Base-by-base conservation (phyloP, 2,329 filamentous ascomycete species). In the Pseudogymnoascus sp. region DNA sequence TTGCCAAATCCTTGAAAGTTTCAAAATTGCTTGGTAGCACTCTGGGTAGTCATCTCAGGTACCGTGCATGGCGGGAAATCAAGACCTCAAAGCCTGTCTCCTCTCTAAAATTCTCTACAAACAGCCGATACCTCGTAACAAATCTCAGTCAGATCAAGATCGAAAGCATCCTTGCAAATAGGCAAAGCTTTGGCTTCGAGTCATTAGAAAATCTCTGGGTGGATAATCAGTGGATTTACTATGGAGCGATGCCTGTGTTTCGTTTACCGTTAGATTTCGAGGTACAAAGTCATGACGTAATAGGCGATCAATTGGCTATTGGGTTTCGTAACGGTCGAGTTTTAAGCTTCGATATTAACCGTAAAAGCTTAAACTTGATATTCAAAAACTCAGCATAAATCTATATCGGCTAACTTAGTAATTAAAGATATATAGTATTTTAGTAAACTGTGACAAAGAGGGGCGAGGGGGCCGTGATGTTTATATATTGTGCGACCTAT, bases 311-410 rank as follows among this genome's bases (percentile, higher is more conserved):
- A 65, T 16, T 67, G 37, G 61, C 59, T 59, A 62, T 67, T 38
- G 64, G 60, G 29, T 65, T 66, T 62, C 16, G 26, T 23, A 64
- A 66, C 60, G 61, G 65, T 63, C 60, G 63, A 62, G 65, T 67
- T 59, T 64, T 65, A 63, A 63, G 19, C 65, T 65, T 67, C 26
- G 19, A 67, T 41, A 65, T 67, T 63, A 39, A 67, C 64, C 49
- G 60, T 64, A 59, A 23, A 61, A 61, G 60, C 59, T 67, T 66
- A 45, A 41, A 66, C 61, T 67, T 33, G 58, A 62, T 68, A 66
- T 21, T 35, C 3, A 35, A 35, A 35, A 35, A 35, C 35, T 38
- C 35, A 6, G 35, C 35, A 38, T n/a, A 38, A 38, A n/a, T n/a
- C 35, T n/a, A 38, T 38, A 3, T 38, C 35, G 4, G 2, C 35